Percentiles rank a stretch among this genome's conserved stretches.
Evolutionary conservation across 1,139 yeast species (phyloP).

Genomic region (Diutina rugosa): DNA sequence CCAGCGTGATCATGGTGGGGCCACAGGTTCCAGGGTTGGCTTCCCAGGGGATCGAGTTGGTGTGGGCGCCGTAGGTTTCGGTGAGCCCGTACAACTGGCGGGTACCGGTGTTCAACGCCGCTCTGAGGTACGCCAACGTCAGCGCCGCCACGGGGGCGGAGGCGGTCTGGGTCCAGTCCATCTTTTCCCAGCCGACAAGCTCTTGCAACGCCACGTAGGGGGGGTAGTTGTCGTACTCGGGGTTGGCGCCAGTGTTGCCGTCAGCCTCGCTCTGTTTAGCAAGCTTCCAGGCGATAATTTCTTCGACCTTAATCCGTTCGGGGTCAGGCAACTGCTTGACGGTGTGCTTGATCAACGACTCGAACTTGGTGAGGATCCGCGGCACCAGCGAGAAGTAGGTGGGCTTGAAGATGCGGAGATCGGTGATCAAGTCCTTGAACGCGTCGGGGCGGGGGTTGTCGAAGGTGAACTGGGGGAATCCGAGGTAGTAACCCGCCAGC

Average conservation of each 20-base stretch:
- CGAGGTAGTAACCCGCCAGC: slow-evolving; percentile 24
- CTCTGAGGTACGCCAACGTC: slow-evolving; percentile 10
- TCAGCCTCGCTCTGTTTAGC: slow-evolving; percentile 7
- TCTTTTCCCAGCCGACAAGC: slow-evolving; percentile 10
- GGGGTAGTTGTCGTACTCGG: slow-evolving; percentile 5
- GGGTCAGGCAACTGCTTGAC: slow-evolving; percentile 3
- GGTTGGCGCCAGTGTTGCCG: slow-evolving; percentile 4
- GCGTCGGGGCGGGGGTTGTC: slow-evolving; percentile 6
- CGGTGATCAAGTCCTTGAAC: slow-evolving; percentile 12
- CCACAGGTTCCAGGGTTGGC: slow-evolving; percentile 11
- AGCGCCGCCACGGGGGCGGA: slow-evolving; percentile 12
- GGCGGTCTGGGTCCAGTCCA: slow-evolving; percentile 11
- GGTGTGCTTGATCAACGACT: slow-evolving; percentile 9
- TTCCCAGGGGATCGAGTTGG: slow-evolving; percentile 7
- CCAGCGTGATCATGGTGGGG: slow-evolving; percentile 4
- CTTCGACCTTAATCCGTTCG: slow-evolving; percentile 3
- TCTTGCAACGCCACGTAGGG: slow-evolving; percentile 7
- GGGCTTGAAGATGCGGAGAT: slow-evolving; percentile 18
- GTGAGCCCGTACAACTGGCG: slow-evolving; percentile 12
- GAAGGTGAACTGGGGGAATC: slow-evolving; percentile 24
- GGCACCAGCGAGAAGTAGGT: slow-evolving; percentile 25
- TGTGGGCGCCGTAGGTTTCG: slow-evolving; percentile 10
- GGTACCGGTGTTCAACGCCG: slow-evolving; percentile 10
- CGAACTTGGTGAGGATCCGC: slow-evolving; percentile 24
- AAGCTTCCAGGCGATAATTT: slow-evolving; percentile 7